phyloP scores from a whole-genome alignment of 75 land plant species.

The Chamaecyparis obtusa region DNA sequence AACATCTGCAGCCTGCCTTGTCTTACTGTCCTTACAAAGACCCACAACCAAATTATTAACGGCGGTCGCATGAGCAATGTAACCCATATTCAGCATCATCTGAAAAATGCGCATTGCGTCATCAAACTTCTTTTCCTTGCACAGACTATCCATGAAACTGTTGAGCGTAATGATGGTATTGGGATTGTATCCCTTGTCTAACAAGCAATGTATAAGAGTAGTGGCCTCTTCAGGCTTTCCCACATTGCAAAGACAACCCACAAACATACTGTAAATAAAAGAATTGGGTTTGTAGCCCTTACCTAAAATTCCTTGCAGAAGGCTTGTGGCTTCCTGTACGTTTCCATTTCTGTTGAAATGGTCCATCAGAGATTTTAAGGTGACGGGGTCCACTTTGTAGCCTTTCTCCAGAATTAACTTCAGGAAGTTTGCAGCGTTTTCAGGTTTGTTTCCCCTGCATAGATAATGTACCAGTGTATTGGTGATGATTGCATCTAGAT shows the following conservation, averaged over 20 bases:
- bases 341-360: conserved; percentile 15
- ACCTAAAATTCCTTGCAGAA: conserved; percentile 6
- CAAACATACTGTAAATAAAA: conserved; percentile 19
- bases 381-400: conserved; percentile 10
- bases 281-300: conserved; percentile 18
- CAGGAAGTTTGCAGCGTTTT: conserved; percentile 12
- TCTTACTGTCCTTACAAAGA: conserved; percentile 12
- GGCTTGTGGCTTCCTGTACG: conserved; percentile 11
- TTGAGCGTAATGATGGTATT: conserved; percentile 25
- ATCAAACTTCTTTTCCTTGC: conserved; percentile 25
- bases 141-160: conserved; percentile 30
- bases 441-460: conserved; percentile 18
- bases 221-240: conserved; percentile 25
- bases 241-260: conserved; percentile 22
- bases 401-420: conserved; percentile 17
- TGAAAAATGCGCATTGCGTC: conserved; percentile 24
- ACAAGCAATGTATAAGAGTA: conserved; percentile 27
- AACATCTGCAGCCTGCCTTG: conserved; percentile 17
- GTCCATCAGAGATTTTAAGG: conserved; percentile 17
- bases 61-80: conserved; percentile 10
- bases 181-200: conserved; percentile 10
- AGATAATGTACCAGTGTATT: conserved; percentile 9
- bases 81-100: conserved; percentile 27
- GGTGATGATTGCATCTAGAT: conserved; percentile 10
- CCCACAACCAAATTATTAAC: conserved; percentile 13